Conservation (phyloP, 257 asterid genomes). For the Osmanthus fragrans region DNA sequence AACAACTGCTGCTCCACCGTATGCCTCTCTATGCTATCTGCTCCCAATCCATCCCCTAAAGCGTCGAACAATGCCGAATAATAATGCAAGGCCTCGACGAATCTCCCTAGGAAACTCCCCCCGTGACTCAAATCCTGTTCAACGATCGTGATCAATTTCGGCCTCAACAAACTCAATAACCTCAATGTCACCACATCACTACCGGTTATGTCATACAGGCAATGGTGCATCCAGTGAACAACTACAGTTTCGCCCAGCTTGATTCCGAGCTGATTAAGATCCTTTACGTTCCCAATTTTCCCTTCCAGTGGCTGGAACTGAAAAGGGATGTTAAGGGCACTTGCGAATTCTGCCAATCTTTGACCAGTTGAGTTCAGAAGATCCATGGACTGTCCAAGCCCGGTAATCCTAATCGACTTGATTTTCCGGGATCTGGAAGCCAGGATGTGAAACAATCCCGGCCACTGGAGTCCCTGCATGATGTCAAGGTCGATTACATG, state of each 20-base stretch:
- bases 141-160: conserved; percentile 71
- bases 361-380: conserved; percentile 66
- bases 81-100: conserved; percentile 85
- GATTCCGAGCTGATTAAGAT: conserved; percentile 46
- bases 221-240: conserved; percentile 55
- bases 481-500: conserved; percentile 76
- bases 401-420: conserved; percentile 64
- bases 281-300: conserved; percentile 57
- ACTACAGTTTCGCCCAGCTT: conserved; percentile 62
- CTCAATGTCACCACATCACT: conserved; percentile 60
- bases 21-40: conserved; percentile 79
- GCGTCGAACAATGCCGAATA: conserved; percentile 89
- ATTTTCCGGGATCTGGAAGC: conserved; percentile 62
- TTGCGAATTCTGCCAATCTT: conserved; percentile 74
- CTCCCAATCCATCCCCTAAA: conserved; percentile 67
- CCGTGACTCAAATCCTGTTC: conserved; percentile 75
- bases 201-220: conserved; percentile 75
- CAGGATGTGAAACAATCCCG: conserved; percentile 83
- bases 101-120: conserved; percentile 67
- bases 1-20: conserved; percentile 88
- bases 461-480: conserved; percentile 99
- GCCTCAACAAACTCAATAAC: conserved; percentile 44
- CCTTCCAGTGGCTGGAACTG: conserved; percentile 70
- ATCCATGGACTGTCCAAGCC: conserved; percentile 71
- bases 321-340: conserved; percentile 66